Evolutionary conservation across 352 stramenopile genomes (phyloP), one percentile per base, ranked within the genome.

Genomic region (Salisapilia sapeloensis): DNA sequence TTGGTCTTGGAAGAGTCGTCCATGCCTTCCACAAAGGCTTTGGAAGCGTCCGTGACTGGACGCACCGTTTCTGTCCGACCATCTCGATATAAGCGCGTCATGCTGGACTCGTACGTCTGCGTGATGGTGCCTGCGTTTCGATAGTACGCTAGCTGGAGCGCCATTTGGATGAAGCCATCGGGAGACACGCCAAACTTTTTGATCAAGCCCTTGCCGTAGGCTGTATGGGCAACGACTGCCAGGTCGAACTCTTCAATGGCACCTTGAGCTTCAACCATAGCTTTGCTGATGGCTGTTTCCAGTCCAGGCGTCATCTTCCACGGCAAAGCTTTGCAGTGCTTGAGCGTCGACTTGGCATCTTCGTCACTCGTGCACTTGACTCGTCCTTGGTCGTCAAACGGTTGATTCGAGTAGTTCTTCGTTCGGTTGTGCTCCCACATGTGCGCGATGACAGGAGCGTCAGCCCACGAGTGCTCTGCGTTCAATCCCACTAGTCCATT

Each of bases 41-140:
- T 87, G 14, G 71, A 94, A 29, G 84, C 81, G 29, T 79, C 62
- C 8, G 83, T 95, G 25, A 95, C 82, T 4, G 87, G 66, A 23
- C 80, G 76, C n/a, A 92, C 83, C 8, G 80, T 92, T 42, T 94
- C 86, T 0, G 94, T 98, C 18, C 94, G 79, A 14, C 94, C 94
- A 32, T 98, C 89, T 13, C 90, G 69, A 62, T 96, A 98, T 31
- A 92, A 49, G 14, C 92, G 76, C 19, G 93, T 96, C 74, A 97
- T 95, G 25, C 83, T 96, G 12, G 92, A 93, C 59, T 98, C 94
- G 53, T 98, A 98, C 4, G 92, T 98, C 37, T 92, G 89, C 28
- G 83, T 95, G 47, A 96, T 90, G 32, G 86, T 81, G 4, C 83
- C 77, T 6, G 74, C 58, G 47, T 86, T 86, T 42, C 90, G 82